Conservation (phyloP, 106 monocot species). For the Phalaenopsis aphrodite region DNA sequence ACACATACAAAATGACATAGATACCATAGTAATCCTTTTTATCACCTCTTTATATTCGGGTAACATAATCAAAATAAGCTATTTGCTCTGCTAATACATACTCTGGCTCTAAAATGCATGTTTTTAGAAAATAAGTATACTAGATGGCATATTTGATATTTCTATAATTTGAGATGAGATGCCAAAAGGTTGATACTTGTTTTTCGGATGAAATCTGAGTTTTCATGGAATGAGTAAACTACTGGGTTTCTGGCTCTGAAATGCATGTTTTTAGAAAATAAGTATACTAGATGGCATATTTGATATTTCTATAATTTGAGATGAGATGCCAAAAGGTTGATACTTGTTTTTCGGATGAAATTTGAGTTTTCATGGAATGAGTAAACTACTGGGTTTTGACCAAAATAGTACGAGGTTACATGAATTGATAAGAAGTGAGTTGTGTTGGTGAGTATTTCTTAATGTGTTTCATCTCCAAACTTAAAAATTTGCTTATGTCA, state of each 20-base stretch:
- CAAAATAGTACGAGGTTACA: neutral
- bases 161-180: neutral
- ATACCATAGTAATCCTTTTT: neutral
- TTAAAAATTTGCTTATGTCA: neutral
- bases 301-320: neutral
- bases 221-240: neutral
- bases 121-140: neutral
- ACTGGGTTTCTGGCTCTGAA: neutral
- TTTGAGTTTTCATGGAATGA: neutral
- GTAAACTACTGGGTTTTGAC: no score
- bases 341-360: neutral
- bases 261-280: neutral
- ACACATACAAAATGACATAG: neutral
- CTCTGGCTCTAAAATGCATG: neutral
- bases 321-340: conserved; percentile 1
- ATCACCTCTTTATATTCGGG: neutral
- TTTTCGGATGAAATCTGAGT: neutral
- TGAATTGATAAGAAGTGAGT: neutral
- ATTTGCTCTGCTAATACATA: neutral
- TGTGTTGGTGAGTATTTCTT: neutral
- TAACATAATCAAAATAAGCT: neutral
- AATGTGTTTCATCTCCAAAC: neutral
- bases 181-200: neutral
- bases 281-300: neutral
- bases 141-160: neutral